Conservation (phyloP, 768 basidiomycete genomes). For the Termitomyces heimii region DNA sequence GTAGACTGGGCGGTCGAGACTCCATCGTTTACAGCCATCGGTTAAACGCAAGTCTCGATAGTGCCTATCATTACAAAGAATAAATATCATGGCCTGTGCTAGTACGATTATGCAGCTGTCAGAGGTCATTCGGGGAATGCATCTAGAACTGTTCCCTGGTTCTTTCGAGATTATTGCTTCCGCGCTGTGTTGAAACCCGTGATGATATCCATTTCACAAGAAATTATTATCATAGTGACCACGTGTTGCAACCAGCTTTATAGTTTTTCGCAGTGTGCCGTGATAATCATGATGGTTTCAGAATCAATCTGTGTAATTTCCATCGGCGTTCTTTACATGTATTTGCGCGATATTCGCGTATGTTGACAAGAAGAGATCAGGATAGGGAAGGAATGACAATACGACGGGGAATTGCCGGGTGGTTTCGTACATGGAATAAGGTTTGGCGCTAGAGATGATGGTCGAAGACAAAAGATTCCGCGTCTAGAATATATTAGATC, state of each 20-base stretch:
- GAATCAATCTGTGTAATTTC: slow-evolving; percentile 1
- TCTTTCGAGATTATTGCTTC: slow-evolving; percentile 6
- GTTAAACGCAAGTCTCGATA: background rate
- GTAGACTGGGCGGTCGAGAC: background rate
- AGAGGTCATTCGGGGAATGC: background rate
- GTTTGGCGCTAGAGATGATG: background rate
- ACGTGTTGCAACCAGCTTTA: slow-evolving; percentile 2
- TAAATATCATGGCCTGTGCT: background rate
- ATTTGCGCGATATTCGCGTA: slow-evolving; percentile 1
- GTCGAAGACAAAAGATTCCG: background rate
- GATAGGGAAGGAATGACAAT: slow-evolving; percentile 1
- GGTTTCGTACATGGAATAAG: background rate
- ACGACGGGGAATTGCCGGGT: background rate
- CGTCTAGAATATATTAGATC: background rate
- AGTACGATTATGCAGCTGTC: background rate
- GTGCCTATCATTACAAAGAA: background rate
- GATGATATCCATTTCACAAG: background rate
- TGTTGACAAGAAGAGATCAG: background rate
- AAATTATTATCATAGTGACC: background rate
- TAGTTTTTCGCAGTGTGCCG: background rate
- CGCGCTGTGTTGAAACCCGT: slow-evolving; percentile 2
- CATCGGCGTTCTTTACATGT: slow-evolving; percentile 8
- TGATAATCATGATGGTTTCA: slow-evolving; percentile 4
- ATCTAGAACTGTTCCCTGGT: background rate
- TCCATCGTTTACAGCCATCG: background rate